A percentile compares a stretch with the other conserved stretches of the same genome.
These are phyloP conservation scores for Acacia acuminata DNA, from an alignment of 306 rosid species.

Conservation along the genomic window DNA sequence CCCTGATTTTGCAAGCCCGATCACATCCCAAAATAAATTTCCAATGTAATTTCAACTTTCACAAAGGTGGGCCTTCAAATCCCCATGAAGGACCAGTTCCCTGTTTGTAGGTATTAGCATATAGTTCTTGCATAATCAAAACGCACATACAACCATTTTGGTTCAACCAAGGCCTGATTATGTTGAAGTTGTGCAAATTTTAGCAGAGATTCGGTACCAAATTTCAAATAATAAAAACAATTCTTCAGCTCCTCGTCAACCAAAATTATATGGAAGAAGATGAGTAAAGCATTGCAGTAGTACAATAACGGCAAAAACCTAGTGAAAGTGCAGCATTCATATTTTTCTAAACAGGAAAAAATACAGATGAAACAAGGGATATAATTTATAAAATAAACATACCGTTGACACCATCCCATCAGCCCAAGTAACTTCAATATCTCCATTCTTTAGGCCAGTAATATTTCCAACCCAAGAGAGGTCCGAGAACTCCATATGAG, in stretches of 20 bases:
- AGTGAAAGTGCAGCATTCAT: conserved; percentile 7
- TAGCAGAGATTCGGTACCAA: conserved; percentile 6
- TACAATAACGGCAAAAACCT: conserved; percentile 9
- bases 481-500: conserved; percentile 60
- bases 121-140: background rate
- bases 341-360: conserved; percentile 21
- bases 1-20: background rate
- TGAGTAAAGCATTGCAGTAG: conserved; percentile 10
- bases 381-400: conserved; percentile 41
- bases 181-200: conserved; percentile 3
- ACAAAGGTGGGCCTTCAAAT: conserved; percentile 9
- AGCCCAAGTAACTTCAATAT: conserved; percentile 99
- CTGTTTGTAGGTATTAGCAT: conserved; percentile 3
- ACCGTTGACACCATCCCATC: conserved; percentile 98
- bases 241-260: conserved; percentile 13
- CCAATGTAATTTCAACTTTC: conserved; percentile 8
- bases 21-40: conserved; percentile 26
- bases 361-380: conserved; percentile 16
- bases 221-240: conserved; percentile 23
- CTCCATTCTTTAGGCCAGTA: conserved; percentile 89
- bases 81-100: conserved; percentile 17
- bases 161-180: conserved; percentile 7
- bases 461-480: conserved; percentile 99
- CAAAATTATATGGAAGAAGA: conserved; percentile 28
- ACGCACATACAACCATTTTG: background rate